phyloP scores from a whole-genome alignment of 2,329 filamentous ascomycete species.

The Aspergillus niger region DNA sequence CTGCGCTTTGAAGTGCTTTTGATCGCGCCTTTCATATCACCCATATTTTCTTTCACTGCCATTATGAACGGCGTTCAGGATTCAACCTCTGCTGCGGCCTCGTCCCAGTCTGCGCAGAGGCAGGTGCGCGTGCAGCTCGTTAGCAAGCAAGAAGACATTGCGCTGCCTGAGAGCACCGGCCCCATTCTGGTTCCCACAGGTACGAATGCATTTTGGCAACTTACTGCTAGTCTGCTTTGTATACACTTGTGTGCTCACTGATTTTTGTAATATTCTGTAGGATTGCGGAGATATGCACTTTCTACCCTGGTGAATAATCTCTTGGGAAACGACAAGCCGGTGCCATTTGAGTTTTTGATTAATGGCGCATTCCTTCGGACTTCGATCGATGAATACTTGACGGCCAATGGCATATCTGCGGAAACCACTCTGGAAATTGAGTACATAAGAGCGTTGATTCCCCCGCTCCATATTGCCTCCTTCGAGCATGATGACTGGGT shows the following conservation, averaged over 20 bases:
- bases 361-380: slow-evolving; percentile 90
- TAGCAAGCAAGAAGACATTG: slow-evolving; percentile 55
- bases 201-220: slow-evolving; percentile 33
- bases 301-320: slow-evolving; percentile 66
- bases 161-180: slow-evolving; percentile 56
- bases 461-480: slow-evolving; percentile 83
- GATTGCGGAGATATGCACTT: slow-evolving; percentile 59
- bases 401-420: slow-evolving; percentile 79
- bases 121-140: slow-evolving; percentile 59
- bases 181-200: slow-evolving; percentile 61
- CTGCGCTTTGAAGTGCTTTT: slow-evolving; percentile 10
- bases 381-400: slow-evolving; percentile 87
- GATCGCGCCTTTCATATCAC: slow-evolving; percentile 4
- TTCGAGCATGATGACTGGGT: slow-evolving; percentile 99
- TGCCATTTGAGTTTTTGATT: slow-evolving; percentile 83
- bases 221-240: not conserved
- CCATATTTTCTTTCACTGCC: slow-evolving; percentile 1
- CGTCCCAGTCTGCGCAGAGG: slow-evolving; percentile 35
- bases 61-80: slow-evolving; percentile 31
- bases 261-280: slow-evolving; percentile 33
- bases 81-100: slow-evolving; percentile 20
- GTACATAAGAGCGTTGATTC: slow-evolving; percentile 89
- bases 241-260: slow-evolving; percentile 10
- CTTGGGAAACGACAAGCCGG: slow-evolving; percentile 55
- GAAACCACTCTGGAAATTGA: slow-evolving; percentile 87